Evolutionary conservation across 2,329 filamentous ascomycete genomes (phyloP).

Genomic region (Fragosphaeria purpurea): DNA sequence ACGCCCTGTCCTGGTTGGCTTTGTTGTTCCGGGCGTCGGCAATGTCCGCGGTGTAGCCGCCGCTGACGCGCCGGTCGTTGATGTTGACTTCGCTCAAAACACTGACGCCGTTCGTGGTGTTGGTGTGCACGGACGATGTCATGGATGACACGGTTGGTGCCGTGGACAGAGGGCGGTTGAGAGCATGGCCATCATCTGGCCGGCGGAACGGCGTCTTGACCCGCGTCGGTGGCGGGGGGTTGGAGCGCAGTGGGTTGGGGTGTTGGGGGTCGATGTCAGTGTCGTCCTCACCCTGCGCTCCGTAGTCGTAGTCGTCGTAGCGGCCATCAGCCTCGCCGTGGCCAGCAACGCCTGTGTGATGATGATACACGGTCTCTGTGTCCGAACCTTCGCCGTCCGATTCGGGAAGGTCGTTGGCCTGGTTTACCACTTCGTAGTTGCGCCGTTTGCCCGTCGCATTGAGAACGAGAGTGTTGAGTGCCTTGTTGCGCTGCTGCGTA

Average conservation of each 20-base stretch:
- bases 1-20: not conserved
- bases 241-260: conserved; percentile 44
- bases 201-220: conserved; percentile 18
- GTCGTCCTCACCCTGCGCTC: conserved; percentile 8
- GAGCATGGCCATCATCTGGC: conserved; percentile 14
- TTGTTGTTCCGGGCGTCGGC: conserved; percentile 2
- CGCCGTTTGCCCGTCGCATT: conserved; percentile 24
- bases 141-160: conserved; percentile 7
- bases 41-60: conserved; percentile 19
- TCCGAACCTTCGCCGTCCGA: conserved; percentile 19
- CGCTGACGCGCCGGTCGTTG: conserved; percentile 33
- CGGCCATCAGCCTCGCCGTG: conserved; percentile 24
- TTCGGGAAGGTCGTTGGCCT: conserved; percentile 29
- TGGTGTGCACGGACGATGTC: conserved; percentile 10
- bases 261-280: conserved; percentile 22
- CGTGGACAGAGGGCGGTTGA: conserved; percentile 18
- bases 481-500: conserved; percentile 42
- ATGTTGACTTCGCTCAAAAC: conserved; percentile 34
- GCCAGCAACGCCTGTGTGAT: conserved; percentile 27
- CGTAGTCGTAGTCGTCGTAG: conserved; percentile 15
- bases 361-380: conserved; percentile 24
- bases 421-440: conserved; percentile 37
- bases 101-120: conserved; percentile 14
- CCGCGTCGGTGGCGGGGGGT: conserved; percentile 28
- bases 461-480: conserved; percentile 23